phyloP scores from a whole-genome alignment of 75 land plant species.

The Pinus albicaulis region DNA sequence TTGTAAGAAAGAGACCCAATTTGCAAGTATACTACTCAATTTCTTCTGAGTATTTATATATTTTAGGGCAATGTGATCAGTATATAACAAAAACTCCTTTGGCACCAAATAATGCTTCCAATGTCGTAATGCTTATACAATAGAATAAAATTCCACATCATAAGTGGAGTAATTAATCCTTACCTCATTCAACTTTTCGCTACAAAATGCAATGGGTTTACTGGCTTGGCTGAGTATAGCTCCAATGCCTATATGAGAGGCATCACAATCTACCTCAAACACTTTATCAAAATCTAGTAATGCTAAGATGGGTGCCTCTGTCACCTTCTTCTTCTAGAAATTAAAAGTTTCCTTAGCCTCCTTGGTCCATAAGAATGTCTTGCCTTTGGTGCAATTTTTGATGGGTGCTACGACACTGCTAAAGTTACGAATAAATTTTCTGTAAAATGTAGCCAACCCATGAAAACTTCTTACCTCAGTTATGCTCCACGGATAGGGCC shows the following conservation, averaged over 20 bases:
- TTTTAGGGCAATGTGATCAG: constrained; percentile 9
- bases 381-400: constrained; percentile 4
- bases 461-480: background rate
- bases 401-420: constrained; percentile 4
- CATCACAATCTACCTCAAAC: background rate
- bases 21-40: background rate
- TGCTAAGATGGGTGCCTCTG: background rate
- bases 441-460: background rate
- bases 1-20: constrained; percentile 10
- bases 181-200: background rate
- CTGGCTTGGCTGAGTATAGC: constrained; percentile 11
- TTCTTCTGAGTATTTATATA: constrained; percentile 10
- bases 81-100: constrained; percentile 11
- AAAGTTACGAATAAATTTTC: background rate
- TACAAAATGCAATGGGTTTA: background rate
- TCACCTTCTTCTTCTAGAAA: background rate
- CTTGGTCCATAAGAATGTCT: background rate
- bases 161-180: background rate
- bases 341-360: background rate
- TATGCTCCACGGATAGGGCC: background rate
- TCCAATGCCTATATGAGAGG: background rate
- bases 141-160: constrained; percentile 8
- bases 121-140: constrained; percentile 10
- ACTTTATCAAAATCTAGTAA: background rate
- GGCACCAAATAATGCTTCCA: constrained; percentile 12